Evolutionary conservation across 441 rosid species (phyloP), one percentile per base, ranked within the genome.

Genomic region (Adansonia gregorii): DNA sequence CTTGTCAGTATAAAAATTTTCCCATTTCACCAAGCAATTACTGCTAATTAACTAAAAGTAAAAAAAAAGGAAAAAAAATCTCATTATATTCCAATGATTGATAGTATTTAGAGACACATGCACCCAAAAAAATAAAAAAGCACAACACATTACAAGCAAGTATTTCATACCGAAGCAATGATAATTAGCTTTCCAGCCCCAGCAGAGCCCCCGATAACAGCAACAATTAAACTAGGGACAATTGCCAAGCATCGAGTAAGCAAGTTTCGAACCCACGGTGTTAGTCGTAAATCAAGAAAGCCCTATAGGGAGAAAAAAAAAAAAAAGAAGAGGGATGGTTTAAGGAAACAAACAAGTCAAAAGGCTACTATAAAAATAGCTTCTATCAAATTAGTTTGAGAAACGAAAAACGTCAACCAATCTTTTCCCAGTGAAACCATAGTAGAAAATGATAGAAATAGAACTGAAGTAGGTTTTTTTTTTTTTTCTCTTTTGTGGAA

Each of bases 131-230:
- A 19, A 7, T 7, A 43, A 43, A 56, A 22, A 60, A 54, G 39
- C n/a, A n/a, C 31, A 49, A 58, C 14, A 22, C 11, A 52, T 51
- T 10, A 6, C 5, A 63, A 56, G 65, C 20, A 67, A 64, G 60
- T n/a, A 69, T 14, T 43, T 24, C 78, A 49, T 90, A 94, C 99
- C 86, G 95, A 92, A 70, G 97, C 97, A 79, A 95, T 93, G 72
- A 95, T 95, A 77, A 95, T 95, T 27, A 95, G 84, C 83, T 84
- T 63, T 83, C 98, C 98, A 3, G 98, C 99, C 19, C 97, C 98
- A 66, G 97, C 76, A 78, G 99, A 93, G 73, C 98, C 99, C 49
- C 98, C 97, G 10, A 93, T 88, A 77, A 96, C 22, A 8, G 97
- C 94, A 73, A 92, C 99, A 74, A 94, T 91, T 73, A 96, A 81